Base-by-base conservation (phyloP, 2,329 filamentous ascomycete species). In the Bisporella sp. region DNA sequence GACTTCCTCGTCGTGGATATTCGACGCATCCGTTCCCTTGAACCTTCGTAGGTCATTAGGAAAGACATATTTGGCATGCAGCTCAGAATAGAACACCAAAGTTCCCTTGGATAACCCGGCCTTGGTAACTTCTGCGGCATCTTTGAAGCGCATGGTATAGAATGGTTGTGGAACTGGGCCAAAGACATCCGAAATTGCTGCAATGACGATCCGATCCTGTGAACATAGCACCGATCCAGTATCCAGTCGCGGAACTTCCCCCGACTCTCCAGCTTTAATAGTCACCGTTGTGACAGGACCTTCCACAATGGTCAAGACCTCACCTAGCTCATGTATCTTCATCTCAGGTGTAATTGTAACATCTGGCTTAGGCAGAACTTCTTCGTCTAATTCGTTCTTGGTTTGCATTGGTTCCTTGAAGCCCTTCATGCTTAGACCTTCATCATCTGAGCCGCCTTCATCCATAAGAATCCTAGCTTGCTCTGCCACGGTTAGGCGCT, bases 1-100 rank as follows among this genome's bases (percentile, higher is more conserved):
- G 6, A 90, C 78, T 70, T 97, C 92, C 67, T 99, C 93, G 59
- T 97, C 93, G 67, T 96, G 87, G 49, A 96, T 77, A 65, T 97
- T 97, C 47, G 89, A 95, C 6, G 93, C 92, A 68, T 99, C 93
- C 7, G 89, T 93, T 53, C 90, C 89, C 70, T 95, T 97, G 62
- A 86, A 66, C 47, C 76, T 78, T 67, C 85, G 87, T 51, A 97
- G 73, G 5, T 85, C 82, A 65, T 93, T 80, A 0, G 92, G 96
- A 64, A 96, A 93, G 49, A 96, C 89, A 60, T 86, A 95, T 0
- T 78, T 83, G 40, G 89, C 89, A 65, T 93, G 85, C 6, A 80
- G 73, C 42, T 85, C 78, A 3, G 92, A 82, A 63, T 96, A 97
- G 70, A 81, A 96, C 3, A 97, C 71, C 45, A 80, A 79, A 2